Evolutionary conservation across 257 asterid species (phyloP).

Genomic region (Handroanthus guayacan): DNA sequence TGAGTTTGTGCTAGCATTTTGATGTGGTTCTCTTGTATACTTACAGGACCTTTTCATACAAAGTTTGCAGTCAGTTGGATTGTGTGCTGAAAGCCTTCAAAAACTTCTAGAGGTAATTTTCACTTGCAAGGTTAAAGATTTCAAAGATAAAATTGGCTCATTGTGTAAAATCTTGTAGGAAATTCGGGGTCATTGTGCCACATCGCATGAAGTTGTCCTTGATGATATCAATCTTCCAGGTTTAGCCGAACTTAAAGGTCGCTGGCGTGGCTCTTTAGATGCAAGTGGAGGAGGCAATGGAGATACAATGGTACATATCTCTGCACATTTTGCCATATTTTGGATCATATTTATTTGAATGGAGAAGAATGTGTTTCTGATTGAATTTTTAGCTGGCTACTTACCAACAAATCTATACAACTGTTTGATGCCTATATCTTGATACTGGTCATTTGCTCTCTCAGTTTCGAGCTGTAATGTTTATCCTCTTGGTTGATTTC

Average conservation of each 20-base stretch:
- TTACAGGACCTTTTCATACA: constrained; percentile 87
- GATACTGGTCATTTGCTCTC: constrained; percentile 12
- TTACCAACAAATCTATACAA: constrained; percentile 6
- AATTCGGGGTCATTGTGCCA: constrained; percentile 78
- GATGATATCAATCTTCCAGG: constrained; percentile 95
- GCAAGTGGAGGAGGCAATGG: constrained; percentile 99
- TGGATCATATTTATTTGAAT: constrained; percentile 33
- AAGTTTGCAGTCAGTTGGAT: constrained; percentile 90
- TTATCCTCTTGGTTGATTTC: constrained; percentile 29
- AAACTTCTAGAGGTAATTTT: constrained; percentile 87
- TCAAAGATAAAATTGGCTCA: constrained; percentile 27
- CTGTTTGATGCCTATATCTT: constrained; percentile 28
- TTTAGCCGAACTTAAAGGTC: constrained; percentile 95
- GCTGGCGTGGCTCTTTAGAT: constrained; percentile 91
- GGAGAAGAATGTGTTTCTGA: neutral
- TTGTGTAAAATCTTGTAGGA: constrained; percentile 59
- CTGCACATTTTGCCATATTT: constrained; percentile 23
- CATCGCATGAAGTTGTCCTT: constrained; percentile 82
- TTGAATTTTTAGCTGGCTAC: constrained; percentile 21
- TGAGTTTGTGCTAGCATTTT: constrained; percentile 25
- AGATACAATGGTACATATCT: constrained; percentile 79
- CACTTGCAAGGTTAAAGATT: constrained; percentile 22
- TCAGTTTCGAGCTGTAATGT: constrained; percentile 20
- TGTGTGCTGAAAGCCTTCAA: constrained; percentile 87
- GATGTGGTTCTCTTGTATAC: constrained; percentile 31